phyloP scores from a whole-genome alignment of 1,284 basidiomycete genomes.

The Sanghuangporus weigelae region DNA sequence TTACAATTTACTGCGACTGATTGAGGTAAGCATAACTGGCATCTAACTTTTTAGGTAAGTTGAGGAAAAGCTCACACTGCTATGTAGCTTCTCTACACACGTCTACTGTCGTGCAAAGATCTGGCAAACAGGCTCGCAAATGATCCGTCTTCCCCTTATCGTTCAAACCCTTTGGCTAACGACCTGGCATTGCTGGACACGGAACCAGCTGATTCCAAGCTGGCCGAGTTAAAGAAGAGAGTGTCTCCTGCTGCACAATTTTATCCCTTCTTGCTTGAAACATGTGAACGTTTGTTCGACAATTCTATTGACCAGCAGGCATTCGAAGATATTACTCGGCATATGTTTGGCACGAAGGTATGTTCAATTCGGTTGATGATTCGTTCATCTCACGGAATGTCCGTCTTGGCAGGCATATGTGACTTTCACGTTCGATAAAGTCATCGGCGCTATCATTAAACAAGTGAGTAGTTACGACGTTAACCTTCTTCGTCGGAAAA shows the following conservation, averaged over 20 bases:
- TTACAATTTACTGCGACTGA: slow-evolving; percentile 79
- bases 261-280: slow-evolving; percentile 81
- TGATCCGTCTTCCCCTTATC: slow-evolving; percentile 26
- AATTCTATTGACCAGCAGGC: slow-evolving; percentile 82
- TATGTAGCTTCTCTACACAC: slow-evolving; percentile 75
- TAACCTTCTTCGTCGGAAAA: neutral
- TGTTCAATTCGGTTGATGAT: slow-evolving; percentile 8
- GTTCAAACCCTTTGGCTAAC: slow-evolving; percentile 28
- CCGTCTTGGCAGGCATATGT: slow-evolving; percentile 57
- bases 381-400: neutral
- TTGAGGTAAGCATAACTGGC: slow-evolving; percentile 57
- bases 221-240: slow-evolving; percentile 24
- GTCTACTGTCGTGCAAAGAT: slow-evolving; percentile 77
- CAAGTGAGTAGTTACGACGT: slow-evolving; percentile 46
- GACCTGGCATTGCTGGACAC: slow-evolving; percentile 30
- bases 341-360: slow-evolving; percentile 84
- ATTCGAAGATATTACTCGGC: slow-evolving; percentile 89
- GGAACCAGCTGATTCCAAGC: slow-evolving; percentile 21
- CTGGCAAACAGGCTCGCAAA: slow-evolving; percentile 49
- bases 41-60: neutral
- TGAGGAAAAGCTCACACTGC: neutral
- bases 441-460: slow-evolving; percentile 84
- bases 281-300: slow-evolving; percentile 89
- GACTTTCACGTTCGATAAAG: slow-evolving; percentile 91
- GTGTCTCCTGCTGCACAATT: slow-evolving; percentile 49